Percentiles rank a stretch among this genome's conserved stretches.
These are phyloP conservation scores for Phytophthora melonis DNA, from an alignment of 352 stramenopile species.

Conservation along the genomic window DNA sequence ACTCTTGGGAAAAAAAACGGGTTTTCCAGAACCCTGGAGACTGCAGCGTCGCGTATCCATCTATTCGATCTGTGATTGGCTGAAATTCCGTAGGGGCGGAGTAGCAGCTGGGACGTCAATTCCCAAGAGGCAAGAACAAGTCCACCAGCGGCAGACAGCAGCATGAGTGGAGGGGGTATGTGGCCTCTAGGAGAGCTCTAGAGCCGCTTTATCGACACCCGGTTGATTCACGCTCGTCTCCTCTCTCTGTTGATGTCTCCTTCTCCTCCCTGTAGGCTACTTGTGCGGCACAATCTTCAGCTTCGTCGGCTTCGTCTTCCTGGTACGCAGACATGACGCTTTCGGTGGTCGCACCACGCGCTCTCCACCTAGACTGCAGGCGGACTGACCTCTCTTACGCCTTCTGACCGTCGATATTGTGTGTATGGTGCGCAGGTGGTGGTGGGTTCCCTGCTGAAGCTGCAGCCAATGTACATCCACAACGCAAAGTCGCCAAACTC, in stretches of 20 bases:
- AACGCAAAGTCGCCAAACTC: constrained; percentile 77
- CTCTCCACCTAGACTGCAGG: not conserved
- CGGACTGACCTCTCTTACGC: not conserved
- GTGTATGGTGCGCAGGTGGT: constrained; percentile 51
- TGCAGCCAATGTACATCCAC: constrained; percentile 79
- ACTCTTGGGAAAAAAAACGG: too few species aligned
- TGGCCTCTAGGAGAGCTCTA: not conserved
- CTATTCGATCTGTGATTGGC: constrained; percentile 14
- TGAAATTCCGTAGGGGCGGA: constrained; percentile 24
- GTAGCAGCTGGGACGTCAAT: constrained; percentile 22
- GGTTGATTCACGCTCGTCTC: constrained; percentile 2
- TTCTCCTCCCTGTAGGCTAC: constrained; percentile 49
- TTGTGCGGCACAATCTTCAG: constrained; percentile 82
- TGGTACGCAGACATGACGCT: constrained; percentile 48
- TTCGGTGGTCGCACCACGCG: constrained; percentile 9
- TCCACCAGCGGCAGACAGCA: constrained; percentile 7
- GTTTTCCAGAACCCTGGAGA: too few species aligned
- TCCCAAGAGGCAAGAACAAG: constrained; percentile 14
- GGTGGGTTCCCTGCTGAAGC: constrained; percentile 74
- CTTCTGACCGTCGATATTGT: constrained; percentile 11
- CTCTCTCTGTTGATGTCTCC: constrained; percentile 4
- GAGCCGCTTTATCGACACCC: not conserved
- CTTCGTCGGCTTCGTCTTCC: constrained; percentile 82
- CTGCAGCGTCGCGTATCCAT: constrained; percentile 9
- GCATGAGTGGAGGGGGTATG: constrained; percentile 37